A percentile compares a stretch with the other conserved stretches of the same genome.
Evolutionary conservation across 1,284 basidiomycete genomes (phyloP).

Genomic region (Ustilago crameri): DNA sequence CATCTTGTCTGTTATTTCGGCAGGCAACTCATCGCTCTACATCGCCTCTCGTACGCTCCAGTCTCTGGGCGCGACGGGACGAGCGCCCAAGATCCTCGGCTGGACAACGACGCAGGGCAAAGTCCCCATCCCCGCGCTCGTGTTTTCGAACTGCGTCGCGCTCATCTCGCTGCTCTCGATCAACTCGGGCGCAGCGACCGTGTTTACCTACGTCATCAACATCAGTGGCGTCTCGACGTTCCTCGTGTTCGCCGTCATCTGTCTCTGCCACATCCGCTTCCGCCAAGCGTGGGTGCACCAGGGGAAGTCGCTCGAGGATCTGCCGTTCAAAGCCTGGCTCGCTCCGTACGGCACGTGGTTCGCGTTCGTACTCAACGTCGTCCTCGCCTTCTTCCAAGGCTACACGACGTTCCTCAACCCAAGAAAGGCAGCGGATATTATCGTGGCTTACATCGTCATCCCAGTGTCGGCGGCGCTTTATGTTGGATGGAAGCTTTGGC

Average conservation of each 20-base stretch:
- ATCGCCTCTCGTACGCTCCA: constrained; percentile 53
- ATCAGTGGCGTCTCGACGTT: constrained; percentile 48
- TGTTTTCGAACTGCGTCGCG: constrained; percentile 41
- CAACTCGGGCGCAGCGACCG: constrained; percentile 30
- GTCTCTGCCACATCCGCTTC: constrained; percentile 51
- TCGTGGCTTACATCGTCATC: constrained; percentile 83
- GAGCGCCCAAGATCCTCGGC: constrained; percentile 46
- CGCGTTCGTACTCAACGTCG: constrained; percentile 39
- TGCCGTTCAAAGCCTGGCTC: constrained; percentile 42
- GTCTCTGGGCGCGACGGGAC: constrained; percentile 43
- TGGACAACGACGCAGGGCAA: constrained; percentile 31
- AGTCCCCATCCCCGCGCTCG: constrained; percentile 50
- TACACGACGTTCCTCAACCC: constrained; percentile 43
- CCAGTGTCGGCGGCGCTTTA: constrained; percentile 81
- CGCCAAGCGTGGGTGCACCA: constrained; percentile 46
- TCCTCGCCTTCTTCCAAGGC: constrained; percentile 55
- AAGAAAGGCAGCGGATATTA: constrained; percentile 74
- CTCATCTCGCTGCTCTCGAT: constrained; percentile 48
- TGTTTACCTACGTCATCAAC: constrained; percentile 50
- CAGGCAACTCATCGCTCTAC: constrained; percentile 55
- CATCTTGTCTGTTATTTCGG: constrained; percentile 50
- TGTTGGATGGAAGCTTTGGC: constrained; percentile 72
- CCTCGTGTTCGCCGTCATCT: constrained; percentile 50
- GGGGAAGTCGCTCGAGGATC: constrained; percentile 33
- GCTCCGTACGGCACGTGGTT: constrained; percentile 39